Evolutionary conservation across 768 basidiomycete genomes (phyloP).

Genomic region (Serendipita vermifera): DNA sequence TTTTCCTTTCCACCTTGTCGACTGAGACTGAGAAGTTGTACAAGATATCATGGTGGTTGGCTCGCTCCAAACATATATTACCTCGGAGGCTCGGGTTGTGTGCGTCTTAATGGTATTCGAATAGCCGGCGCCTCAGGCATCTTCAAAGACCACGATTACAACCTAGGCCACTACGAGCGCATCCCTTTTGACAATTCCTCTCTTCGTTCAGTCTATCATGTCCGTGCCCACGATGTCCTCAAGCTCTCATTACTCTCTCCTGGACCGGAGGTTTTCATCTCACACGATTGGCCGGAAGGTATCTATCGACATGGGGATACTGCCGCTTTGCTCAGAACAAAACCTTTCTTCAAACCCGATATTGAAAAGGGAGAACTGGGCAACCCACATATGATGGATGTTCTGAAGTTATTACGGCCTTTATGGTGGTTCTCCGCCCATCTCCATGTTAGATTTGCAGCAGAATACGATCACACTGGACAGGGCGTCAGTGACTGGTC

Average conservation of each 20-base stretch:
- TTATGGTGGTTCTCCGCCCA: constrained; percentile 91
- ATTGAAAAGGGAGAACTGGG: constrained; percentile 57
- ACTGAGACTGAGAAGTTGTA: neutral
- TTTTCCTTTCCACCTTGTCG: neutral
- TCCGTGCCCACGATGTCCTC: constrained; percentile 70
- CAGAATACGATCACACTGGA: constrained; percentile 26
- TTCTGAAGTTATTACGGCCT: constrained; percentile 60
- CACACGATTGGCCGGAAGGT: constrained; percentile 89
- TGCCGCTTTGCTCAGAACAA: constrained; percentile 49
- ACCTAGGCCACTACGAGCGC: constrained; percentile 58
- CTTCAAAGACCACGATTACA: constrained; percentile 66
- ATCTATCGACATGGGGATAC: constrained; percentile 77
- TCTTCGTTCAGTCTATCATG: constrained; percentile 80
- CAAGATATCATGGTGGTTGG: constrained; percentile 93
- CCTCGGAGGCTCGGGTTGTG: constrained; percentile 79
- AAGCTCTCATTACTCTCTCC: constrained; percentile 45
- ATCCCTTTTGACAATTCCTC: constrained; percentile 64
- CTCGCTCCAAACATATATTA: constrained; percentile 94
- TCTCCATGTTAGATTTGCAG: constrained; percentile 78
- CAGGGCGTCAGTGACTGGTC: neutral
- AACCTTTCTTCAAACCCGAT: constrained; percentile 66
- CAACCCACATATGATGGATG: constrained; percentile 71
- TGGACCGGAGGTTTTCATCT: constrained; percentile 65
- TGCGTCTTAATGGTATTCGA: constrained; percentile 75
- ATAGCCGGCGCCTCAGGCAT: constrained; percentile 91